Conservation (phyloP, 768 basidiomycete species). For the Kwoniella pini region DNA sequence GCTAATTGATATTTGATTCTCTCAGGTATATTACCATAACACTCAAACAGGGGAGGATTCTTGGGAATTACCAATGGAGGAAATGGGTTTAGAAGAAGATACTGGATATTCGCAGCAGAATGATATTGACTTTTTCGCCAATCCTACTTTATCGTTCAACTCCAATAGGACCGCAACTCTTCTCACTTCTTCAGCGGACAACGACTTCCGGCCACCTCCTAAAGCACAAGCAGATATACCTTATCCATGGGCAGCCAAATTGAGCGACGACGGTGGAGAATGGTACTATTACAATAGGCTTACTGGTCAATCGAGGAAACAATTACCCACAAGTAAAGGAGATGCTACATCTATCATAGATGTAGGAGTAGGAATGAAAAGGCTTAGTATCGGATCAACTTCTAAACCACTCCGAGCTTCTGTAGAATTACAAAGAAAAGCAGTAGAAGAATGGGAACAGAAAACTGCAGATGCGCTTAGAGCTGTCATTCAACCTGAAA, state of each 20-base stretch:
- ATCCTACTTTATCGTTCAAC: constrained; percentile 3
- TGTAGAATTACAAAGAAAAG: constrained; percentile 25
- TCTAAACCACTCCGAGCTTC: constrained; percentile 20
- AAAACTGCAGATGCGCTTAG: constrained; percentile 12
- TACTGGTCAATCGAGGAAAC: constrained; percentile 61
- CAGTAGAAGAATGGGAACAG: constrained; percentile 27
- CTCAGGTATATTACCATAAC: constrained; percentile 91
- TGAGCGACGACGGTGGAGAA: constrained; percentile 78
- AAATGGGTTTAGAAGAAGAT: constrained; percentile 18
- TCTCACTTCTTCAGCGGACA: constrained; percentile 48
- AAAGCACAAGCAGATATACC: constrained; percentile 28
- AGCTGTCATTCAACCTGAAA: constrained; percentile 9
- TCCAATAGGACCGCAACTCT: constrained; percentile 9
- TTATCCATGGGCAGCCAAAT: constrained; percentile 74
- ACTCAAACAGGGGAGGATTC: constrained; percentile 64
- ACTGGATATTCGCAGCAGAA: constrained; percentile 9
- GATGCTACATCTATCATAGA: constrained; percentile 14
- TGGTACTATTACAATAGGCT: constrained; percentile 76
- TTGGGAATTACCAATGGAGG: constrained; percentile 68
- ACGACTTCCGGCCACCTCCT: constrained; percentile 28
- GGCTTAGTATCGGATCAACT: constrained; percentile 25
- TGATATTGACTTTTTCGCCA: constrained; percentile 24
- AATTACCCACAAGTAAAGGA: constrained; percentile 22
- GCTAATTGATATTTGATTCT: background rate
- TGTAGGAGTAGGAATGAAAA: constrained; percentile 14